Evolutionary conservation across 257 asterid genomes (phyloP), one percentile per base, ranked within the genome.

Genomic region (Nicotiana knightiana): DNA sequence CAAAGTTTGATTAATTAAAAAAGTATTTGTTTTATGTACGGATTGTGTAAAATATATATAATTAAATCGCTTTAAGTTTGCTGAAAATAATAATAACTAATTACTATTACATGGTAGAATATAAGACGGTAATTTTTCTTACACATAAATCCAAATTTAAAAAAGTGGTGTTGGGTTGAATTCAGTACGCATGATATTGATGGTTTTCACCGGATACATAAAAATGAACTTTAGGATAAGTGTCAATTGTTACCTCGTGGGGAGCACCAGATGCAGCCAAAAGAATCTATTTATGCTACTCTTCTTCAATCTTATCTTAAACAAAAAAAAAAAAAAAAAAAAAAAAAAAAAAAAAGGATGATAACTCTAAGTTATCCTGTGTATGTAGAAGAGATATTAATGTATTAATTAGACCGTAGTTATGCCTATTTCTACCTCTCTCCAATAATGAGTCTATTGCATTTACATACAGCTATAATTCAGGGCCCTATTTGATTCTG

Each of bases 211-310:
- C 6, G 2, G 5, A 53, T 33, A 70, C 33, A 63, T 48, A 24
- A 33, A 76, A 73, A 21, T 30, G 51, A 30, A 35, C 17, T 63
- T 63, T 43, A 84, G 83, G 85, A 77, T 82, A 77, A 77, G 71
- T 35, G 75, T 59, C 8, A 54, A 76, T 39, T 81, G 81, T 43
- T 77, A 67, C 77, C 61, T 76, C 83, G 35, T 81, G 26, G 53
- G 82, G 53, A 64, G 83, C 76, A 54, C 63, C 63, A 55, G n/a
- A 53, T 64, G 66, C 62, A 58, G 73, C 46, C 81, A 84, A 73
- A 84, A 53, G 1, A 54, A 15, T 63, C 57, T 21, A 30, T 12
- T 24, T 59, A 18, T 4, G 3, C 32, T 8, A 6, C 21, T 64
- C 28, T 77, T 59, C 21, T 37, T 48, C n/a, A 46, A 39, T 79